Percentiles rank a stretch among this genome's conserved stretches.
Conservation (phyloP, 2,329 filamentous ascomycete genomes). For the Nakataea oryzae region DNA sequence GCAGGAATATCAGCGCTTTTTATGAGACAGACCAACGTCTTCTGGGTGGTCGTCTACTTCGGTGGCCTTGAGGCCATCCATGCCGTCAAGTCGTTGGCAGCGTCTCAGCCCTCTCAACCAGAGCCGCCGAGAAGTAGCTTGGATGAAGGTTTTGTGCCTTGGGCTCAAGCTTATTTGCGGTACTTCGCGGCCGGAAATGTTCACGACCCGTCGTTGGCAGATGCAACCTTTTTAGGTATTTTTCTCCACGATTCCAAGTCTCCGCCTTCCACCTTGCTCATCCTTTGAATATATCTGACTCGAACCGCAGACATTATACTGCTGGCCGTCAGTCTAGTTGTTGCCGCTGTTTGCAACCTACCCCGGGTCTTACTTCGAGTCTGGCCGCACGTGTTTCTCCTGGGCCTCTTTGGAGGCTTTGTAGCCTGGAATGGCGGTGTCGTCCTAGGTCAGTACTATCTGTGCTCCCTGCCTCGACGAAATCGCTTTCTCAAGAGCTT, state of each 20-base stretch:
- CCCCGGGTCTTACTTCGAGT: slow-evolving; percentile 32
- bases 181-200: slow-evolving; percentile 35
- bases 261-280: background rate
- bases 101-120: slow-evolving; percentile 21
- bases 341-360: slow-evolving; percentile 44
- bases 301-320: background rate
- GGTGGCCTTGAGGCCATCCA: slow-evolving; percentile 49
- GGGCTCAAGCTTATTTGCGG: background rate
- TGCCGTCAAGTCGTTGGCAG: slow-evolving; percentile 25
- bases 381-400: slow-evolving; percentile 51
- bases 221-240: slow-evolving; percentile 41
- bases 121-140: slow-evolving; percentile 7
- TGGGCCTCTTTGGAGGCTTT: slow-evolving; percentile 62
- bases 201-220: slow-evolving; percentile 40
- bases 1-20: slow-evolving; percentile 57
- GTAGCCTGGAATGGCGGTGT: slow-evolving; percentile 84
- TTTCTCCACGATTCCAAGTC: no score
- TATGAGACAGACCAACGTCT: slow-evolving; percentile 92
- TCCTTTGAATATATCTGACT: background rate
- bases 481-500: no score
- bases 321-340: slow-evolving; percentile 43
- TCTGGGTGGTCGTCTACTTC: slow-evolving; percentile 80
- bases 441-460: slow-evolving; percentile 64
- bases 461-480: slow-evolving; percentile 8
- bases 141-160: background rate